phyloP scores from a whole-genome alignment of 305 asterid genomes.

The Withania somnifera region DNA sequence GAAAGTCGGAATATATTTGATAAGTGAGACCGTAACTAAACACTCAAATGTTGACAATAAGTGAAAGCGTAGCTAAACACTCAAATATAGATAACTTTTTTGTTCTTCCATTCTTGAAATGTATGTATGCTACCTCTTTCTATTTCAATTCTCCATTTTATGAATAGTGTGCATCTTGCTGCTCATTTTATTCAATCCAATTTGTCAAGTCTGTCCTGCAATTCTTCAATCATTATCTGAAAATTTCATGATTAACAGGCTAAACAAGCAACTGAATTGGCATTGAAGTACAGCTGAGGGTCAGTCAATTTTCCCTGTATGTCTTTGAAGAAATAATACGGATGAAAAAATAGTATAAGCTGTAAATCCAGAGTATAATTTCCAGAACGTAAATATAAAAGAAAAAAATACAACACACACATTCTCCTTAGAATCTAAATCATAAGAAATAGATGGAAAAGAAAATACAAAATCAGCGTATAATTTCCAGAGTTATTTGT shows the following conservation, averaged over 20 bases:
- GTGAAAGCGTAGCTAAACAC: background rate
- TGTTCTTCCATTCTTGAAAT: background rate
- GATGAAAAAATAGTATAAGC: no score
- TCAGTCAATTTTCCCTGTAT: conserved; percentile 19
- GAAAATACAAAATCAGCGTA: no score
- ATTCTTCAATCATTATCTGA: background rate
- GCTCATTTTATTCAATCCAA: background rate
- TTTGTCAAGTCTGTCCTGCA: background rate
- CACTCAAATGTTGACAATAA: background rate
- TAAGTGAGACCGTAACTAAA: background rate
- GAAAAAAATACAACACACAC: no score
- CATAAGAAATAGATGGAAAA: no score
- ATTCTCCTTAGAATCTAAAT: no score
- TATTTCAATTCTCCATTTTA: background rate
- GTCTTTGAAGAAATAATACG: conserved; percentile 12
- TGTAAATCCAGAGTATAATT: no score
- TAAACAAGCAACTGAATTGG: conserved; percentile 59
- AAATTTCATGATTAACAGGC: conserved; percentile 39
- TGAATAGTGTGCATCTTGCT: background rate
- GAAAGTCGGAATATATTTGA: background rate
- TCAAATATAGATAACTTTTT: background rate
- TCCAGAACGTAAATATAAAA: no score
- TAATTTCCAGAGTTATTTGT: no score
- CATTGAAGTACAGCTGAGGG: conserved; percentile 74
- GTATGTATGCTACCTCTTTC: background rate